phyloP scores from a whole-genome alignment of 164 flowering plant species.

The Magnolia sinica region DNA sequence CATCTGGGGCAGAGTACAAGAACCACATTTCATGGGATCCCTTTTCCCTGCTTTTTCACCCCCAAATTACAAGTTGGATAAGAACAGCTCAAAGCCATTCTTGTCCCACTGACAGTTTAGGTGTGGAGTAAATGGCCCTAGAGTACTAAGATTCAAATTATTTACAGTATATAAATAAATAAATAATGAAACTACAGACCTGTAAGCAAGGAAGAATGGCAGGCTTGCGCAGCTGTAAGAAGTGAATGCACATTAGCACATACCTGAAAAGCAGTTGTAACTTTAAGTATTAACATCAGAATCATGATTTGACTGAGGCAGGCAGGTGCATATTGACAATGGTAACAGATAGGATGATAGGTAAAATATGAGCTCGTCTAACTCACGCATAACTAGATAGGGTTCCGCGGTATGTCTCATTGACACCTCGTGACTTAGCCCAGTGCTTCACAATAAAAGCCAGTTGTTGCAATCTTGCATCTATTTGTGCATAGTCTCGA shows the following conservation, averaged over 20 bases:
- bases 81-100: too few relatives aligned
- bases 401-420: conserved; percentile 94
- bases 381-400: conserved; percentile 99
- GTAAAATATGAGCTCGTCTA: neutral
- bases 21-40: too few relatives aligned
- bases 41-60: too few relatives aligned
- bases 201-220: conserved; percentile 97
- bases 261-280: conserved; percentile 55
- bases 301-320: neutral
- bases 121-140: conserved; percentile 18
- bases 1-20: too few relatives aligned
- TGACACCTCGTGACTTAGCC: conserved; percentile 94
- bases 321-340: neutral
- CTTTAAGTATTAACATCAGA: neutral
- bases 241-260: conserved; percentile 98
- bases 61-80: too few relatives aligned
- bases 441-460: conserved; percentile 95
- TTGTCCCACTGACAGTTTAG: too few relatives aligned
- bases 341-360: neutral
- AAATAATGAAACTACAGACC: conserved; percentile 37
- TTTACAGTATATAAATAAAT: neutral
- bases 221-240: conserved; percentile 84
- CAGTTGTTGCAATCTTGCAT: conserved; percentile 75
- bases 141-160: too few relatives aligned
- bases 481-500: conserved; percentile 83